phyloP scores from a whole-genome alignment of 1,139 yeast species.

The Pichia sp. region DNA sequence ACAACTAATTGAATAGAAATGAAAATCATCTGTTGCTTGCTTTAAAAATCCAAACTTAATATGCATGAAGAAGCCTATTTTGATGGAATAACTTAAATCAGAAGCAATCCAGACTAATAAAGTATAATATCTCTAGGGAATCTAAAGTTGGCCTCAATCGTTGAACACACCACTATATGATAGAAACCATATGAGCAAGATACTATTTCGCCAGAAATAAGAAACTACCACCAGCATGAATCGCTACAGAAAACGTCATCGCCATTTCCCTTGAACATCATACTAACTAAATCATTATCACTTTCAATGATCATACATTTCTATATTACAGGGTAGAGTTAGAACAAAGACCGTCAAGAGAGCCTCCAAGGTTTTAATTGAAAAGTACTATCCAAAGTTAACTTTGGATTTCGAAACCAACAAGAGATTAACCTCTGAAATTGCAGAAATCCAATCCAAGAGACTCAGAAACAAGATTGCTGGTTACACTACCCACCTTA shows the following conservation, averaged over 20 bases:
- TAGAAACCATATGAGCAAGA: neutral
- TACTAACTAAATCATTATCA: constrained; percentile 11
- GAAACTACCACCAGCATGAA: no score
- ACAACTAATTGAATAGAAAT: no score
- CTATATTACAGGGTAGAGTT: constrained; percentile 73
- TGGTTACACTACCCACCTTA: constrained; percentile 99
- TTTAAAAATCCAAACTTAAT: no score
- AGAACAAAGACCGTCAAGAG: constrained; percentile 99
- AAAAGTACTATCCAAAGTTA: constrained; percentile 99
- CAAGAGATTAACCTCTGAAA: constrained; percentile 98
- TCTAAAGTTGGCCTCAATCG: no score
- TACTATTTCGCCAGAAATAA: no score
- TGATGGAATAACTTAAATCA: no score
- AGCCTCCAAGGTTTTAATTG: constrained; percentile 99
- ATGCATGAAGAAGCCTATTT: no score
- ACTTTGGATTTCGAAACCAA: constrained; percentile 99
- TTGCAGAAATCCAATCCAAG: constrained; percentile 99
- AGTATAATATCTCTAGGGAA: no score
- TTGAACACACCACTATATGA: no score
- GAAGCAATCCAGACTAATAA: no score
- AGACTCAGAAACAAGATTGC: constrained; percentile 99
- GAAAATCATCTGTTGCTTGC: no score
- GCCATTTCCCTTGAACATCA: neutral
- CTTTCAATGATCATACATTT: neutral
- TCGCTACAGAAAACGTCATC: neutral